Evolutionary conservation across 768 basidiomycete species (phyloP).

Genomic region (Lactarius psammicola): DNA sequence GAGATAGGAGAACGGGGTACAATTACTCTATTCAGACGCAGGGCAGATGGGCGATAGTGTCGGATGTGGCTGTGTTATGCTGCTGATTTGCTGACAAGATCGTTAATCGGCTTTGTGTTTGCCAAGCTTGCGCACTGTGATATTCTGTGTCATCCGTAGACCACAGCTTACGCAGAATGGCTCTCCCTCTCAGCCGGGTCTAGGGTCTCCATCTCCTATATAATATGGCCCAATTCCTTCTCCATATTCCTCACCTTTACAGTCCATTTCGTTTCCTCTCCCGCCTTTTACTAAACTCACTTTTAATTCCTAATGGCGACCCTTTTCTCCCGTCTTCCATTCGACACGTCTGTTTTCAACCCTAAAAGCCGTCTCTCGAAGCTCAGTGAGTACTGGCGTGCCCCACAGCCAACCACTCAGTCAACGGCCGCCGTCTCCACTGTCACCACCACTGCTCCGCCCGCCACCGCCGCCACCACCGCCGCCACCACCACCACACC

Average conservation of each 20-base stretch:
- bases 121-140: background rate
- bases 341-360: slow-evolving; percentile 12
- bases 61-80: background rate
- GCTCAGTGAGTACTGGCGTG: slow-evolving; percentile 6
- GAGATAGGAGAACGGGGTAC: background rate
- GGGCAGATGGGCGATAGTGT: background rate
- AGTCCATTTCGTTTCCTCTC: background rate
- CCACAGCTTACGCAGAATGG: background rate
- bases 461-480: background rate
- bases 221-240: background rate
- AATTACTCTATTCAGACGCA: background rate
- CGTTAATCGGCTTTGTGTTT: background rate
- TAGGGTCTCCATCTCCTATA: slow-evolving; percentile 10
- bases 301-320: slow-evolving; percentile 14
- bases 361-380: background rate
- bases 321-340: slow-evolving; percentile 17
- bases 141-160: background rate
- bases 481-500: too few species aligned
- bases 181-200: background rate
- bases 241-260: background rate
- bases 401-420: background rate
- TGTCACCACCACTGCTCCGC: background rate
- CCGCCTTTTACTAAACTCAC: background rate
- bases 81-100: background rate
- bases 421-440: background rate